These are phyloP conservation scores for Medicago truncatula DNA, from an alignment of 306 rosid species.

Conservation along the genomic window MtrunA17r5.0-ANR NC_053045.1:53630001-53630500, in stretches of 20 bases:
- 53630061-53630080: too few species aligned
- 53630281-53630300: background rate
- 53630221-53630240: background rate
- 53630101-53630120: too few species aligned
- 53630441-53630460: too few species aligned
- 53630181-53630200: background rate
- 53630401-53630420: conserved; percentile 5
- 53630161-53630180: background rate
- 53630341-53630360: background rate
- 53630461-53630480: too few species aligned
- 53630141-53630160: too few species aligned
- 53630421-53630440: conserved; percentile 11
- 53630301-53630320: background rate
- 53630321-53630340: conserved; percentile 5
- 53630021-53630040: too few species aligned
- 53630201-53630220: background rate
- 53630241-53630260: background rate
- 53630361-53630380: background rate
- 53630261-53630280: background rate
- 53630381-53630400: background rate
- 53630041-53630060: too few species aligned
- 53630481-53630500: too few species aligned
- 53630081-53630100: too few species aligned
- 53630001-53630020: too few species aligned
- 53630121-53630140: too few species aligned